Percentiles rank a stretch among this genome's conserved stretches.
These are phyloP conservation scores for Suillus subaureus DNA, from an alignment of 768 basidiomycete genomes.

Conservation along the genomic window DNA sequence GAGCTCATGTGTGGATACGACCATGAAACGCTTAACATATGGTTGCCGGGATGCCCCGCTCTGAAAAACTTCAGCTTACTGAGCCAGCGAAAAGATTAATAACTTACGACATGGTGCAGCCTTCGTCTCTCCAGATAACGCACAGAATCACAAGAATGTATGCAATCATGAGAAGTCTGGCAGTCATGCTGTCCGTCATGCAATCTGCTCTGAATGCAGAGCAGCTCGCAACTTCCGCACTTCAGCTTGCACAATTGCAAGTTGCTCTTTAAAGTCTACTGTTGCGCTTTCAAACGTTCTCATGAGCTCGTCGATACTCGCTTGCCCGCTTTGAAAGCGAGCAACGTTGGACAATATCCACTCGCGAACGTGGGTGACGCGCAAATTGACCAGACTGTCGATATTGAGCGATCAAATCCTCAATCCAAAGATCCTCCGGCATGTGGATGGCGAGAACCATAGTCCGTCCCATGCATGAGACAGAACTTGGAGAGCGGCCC, in stretches of 20 bases:
- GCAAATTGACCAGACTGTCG: conserved; percentile 39
- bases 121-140: conserved; percentile 32
- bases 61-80: conserved; percentile 29
- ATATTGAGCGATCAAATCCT: conserved; percentile 42
- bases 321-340: conserved; percentile 47
- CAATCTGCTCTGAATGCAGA: not conserved
- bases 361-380: conserved; percentile 48
- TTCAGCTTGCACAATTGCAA: conserved; percentile 1
- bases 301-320: conserved; percentile 46
- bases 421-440: conserved; percentile 46
- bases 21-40: conserved; percentile 44
- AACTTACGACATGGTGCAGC: conserved; percentile 52
- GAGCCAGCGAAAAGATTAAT: not conserved
- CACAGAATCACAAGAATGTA: conserved; percentile 17
- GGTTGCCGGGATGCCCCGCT: conserved; percentile 61
- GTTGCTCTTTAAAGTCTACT: not conserved
- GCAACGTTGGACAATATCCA: conserved; percentile 55
- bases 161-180: not conserved
- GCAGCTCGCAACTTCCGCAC: not conserved
- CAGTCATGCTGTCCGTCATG: not conserved
- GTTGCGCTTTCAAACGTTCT: not conserved
- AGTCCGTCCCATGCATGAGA: conserved; percentile 34
- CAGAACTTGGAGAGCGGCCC: conserved; percentile 17
- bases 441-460: conserved; percentile 34
- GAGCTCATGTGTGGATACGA: not conserved